These are phyloP conservation scores for Podosphaera fusca DNA, from an alignment of 2,329 filamentous ascomycete species.

Conservation along the genomic window DNA sequence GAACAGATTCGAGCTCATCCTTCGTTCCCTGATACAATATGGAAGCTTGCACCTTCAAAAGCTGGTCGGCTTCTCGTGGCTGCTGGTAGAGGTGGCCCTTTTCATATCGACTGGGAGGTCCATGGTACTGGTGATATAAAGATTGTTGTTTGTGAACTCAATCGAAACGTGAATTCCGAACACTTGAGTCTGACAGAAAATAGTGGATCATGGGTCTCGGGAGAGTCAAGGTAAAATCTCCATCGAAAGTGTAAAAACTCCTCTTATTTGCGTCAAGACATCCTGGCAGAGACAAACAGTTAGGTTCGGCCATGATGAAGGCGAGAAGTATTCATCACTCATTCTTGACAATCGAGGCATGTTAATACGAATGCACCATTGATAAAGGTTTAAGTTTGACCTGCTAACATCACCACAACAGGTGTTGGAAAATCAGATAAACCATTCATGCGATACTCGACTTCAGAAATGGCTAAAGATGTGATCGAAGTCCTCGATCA, in stretches of 20 bases:
- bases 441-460: conserved; percentile 56
- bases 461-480: conserved; percentile 66
- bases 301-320: conserved; percentile 53
- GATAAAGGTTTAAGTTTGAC: too few relatives aligned
- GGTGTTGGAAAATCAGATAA: conserved; percentile 60
- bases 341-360: conserved; percentile 56
- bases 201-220: conserved; percentile 68
- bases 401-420: conserved; percentile 2
- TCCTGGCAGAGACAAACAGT: conserved; percentile 69
- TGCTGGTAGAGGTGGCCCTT: conserved; percentile 46
- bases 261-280: conserved; percentile 20
- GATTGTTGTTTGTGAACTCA: conserved; percentile 32
- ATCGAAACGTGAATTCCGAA: neutral
- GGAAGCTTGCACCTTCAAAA: conserved; percentile 42
- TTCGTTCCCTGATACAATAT: conserved; percentile 41
- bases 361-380: neutral
- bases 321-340: conserved; percentile 46
- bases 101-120: conserved; percentile 57
- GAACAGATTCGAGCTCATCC: conserved; percentile 40
- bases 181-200: conserved; percentile 6
- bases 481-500: conserved; percentile 44
- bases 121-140: conserved; percentile 53
- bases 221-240: conserved; percentile 24
- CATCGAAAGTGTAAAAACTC: neutral
- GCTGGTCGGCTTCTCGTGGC: conserved; percentile 41